Conservation (phyloP, 305 asterid species). For the Solanum hybrid region DNA sequence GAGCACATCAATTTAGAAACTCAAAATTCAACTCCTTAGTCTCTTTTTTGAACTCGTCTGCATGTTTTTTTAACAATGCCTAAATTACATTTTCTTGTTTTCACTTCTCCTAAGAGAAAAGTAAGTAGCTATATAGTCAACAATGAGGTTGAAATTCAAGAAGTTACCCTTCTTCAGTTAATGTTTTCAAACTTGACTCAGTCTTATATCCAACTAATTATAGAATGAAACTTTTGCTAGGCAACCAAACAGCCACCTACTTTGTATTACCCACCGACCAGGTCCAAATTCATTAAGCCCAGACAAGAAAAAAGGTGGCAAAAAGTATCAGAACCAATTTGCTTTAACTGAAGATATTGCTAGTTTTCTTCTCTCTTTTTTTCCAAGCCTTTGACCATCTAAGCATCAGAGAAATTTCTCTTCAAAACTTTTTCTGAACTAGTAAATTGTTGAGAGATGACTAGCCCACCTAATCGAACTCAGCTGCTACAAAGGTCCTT, state of each 20-base stretch:
- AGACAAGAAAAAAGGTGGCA: neutral
- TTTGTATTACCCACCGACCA: neutral
- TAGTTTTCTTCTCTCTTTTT: neutral
- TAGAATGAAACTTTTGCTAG: neutral
- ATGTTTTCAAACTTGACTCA: neutral
- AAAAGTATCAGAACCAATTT: neutral
- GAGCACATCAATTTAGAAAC: neutral
- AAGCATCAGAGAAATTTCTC: neutral
- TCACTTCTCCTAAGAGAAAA: neutral
- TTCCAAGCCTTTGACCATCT: neutral
- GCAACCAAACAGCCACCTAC: slow-evolving; percentile 3
- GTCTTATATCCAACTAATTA: neutral
- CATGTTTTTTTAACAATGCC: neutral
- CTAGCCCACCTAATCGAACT: neutral
- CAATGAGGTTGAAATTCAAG: neutral
- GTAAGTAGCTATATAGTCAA: neutral
- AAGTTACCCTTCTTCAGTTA: neutral
- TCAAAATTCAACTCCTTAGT: neutral
- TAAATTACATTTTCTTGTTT: neutral
- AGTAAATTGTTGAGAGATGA: neutral
- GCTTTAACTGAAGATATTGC: neutral
- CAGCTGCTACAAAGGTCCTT: neutral
- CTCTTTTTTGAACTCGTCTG: neutral
- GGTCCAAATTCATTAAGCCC: neutral
- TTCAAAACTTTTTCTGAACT: neutral